phyloP scores from a whole-genome alignment of 371 early-diverging fungal species.

The Umbelopsis sp. region DNA sequence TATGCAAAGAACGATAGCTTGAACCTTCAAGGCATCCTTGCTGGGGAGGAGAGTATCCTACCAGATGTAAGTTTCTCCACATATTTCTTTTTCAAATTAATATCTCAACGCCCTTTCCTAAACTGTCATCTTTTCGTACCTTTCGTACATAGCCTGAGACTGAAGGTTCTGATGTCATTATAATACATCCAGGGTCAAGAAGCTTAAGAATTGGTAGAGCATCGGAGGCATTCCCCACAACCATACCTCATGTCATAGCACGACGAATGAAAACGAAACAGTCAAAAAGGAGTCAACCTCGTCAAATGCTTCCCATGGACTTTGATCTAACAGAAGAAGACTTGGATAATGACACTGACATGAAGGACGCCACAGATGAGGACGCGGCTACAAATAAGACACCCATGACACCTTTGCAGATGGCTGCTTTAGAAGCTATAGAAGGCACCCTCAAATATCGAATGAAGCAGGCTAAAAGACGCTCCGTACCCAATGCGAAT shows the following conservation, averaged over 20 bases:
- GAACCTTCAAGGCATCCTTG: slow-evolving; percentile 44
- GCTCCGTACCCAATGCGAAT: slow-evolving; percentile 76
- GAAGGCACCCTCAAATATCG: slow-evolving; percentile 70
- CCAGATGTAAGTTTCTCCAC: slow-evolving; percentile 40
- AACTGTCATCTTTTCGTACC: too few species aligned
- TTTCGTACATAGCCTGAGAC: slow-evolving; percentile 37
- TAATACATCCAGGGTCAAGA: slow-evolving; percentile 89
- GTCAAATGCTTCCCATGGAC: slow-evolving; percentile 12
- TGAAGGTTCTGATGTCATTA: slow-evolving; percentile 66
- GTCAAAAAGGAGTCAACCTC: not conserved
- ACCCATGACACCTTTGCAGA: slow-evolving; percentile 13
- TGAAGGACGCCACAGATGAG: slow-evolving; percentile 16
- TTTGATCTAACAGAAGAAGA: slow-evolving; percentile 2
- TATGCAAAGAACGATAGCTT: slow-evolving; percentile 42
- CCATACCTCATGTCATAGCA: slow-evolving; percentile 82
- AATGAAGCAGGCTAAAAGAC: slow-evolving; percentile 81
- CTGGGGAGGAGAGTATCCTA: slow-evolving; percentile 37
- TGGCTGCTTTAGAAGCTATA: slow-evolving; percentile 46
- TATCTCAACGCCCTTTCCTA: not conserved
- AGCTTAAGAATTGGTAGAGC: slow-evolving; percentile 79
- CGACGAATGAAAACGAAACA: slow-evolving; percentile 43
- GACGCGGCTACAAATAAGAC: slow-evolving; percentile 12
- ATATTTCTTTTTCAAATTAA: not conserved
- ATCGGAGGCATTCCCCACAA: slow-evolving; percentile 79
- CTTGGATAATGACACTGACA: slow-evolving; percentile 22